Evolutionary conservation across 2,329 filamentous ascomycete genomes (phyloP).

Genomic region (Fusarium longipes): DNA sequence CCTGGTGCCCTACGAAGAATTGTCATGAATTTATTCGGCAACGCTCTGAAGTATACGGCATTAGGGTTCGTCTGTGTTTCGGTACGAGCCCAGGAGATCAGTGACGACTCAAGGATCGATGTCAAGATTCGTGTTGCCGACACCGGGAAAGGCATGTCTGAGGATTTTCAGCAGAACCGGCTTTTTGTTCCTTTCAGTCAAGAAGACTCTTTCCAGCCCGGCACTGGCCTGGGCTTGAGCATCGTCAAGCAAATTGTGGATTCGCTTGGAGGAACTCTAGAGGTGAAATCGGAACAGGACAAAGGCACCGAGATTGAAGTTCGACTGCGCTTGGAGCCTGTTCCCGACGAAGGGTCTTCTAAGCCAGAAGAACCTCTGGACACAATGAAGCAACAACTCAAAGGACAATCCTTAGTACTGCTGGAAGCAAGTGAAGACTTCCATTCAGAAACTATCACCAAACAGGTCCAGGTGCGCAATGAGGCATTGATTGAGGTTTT

Average conservation of each 20-base stretch:
- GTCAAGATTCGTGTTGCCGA: conserved; percentile 65
- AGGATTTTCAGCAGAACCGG: conserved; percentile 68
- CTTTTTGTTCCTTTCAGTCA: conserved; percentile 73
- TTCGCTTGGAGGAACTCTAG: conserved; percentile 68
- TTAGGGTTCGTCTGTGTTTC: conserved; percentile 61
- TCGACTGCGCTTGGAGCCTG: conserved; percentile 54
- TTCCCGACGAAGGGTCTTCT: not conserved
- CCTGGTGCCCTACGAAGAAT: conserved; percentile 64
- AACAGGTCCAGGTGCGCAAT: conserved; percentile 43
- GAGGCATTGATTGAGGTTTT: conserved; percentile 47
- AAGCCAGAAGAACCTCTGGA: conserved; percentile 31
- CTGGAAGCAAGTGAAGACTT: conserved; percentile 23
- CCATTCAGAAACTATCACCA: conserved; percentile 3
- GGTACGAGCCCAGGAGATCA: conserved; percentile 43
- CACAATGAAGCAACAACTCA: conserved; percentile 20
- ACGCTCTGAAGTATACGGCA: conserved; percentile 71
- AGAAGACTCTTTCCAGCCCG: conserved; percentile 69
- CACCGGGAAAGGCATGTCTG: conserved; percentile 72
- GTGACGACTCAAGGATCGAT: conserved; percentile 38
- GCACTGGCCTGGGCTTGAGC: conserved; percentile 71
- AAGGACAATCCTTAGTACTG: conserved; percentile 35
- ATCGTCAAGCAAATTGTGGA: conserved; percentile 72
- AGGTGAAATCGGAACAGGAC: conserved; percentile 63
- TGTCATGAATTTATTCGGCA: conserved; percentile 72
- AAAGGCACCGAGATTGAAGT: conserved; percentile 67